phyloP scores from a whole-genome alignment of 2,329 filamentous ascomycete genomes.

The Geosmithia morbida region DNA sequence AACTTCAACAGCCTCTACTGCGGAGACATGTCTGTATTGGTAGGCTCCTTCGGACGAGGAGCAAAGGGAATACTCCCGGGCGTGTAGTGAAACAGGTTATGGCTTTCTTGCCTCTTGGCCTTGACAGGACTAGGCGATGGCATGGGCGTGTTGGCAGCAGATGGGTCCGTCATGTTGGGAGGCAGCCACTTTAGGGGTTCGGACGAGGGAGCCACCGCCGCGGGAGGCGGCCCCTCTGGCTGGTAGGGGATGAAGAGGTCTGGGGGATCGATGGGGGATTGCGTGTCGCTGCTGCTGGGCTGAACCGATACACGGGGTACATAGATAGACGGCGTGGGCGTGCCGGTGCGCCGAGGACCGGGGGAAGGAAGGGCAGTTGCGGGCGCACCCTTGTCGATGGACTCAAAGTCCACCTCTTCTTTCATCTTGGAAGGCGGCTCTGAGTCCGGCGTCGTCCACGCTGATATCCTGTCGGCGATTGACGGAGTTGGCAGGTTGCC shows the following conservation, averaged over 20 bases:
- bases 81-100: constrained; percentile 20
- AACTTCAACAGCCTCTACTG: neutral
- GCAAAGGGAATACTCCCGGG: constrained; percentile 36
- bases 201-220: constrained; percentile 18
- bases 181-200: constrained; percentile 36
- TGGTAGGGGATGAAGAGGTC: constrained; percentile 40
- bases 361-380: neutral
- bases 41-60: constrained; percentile 9
- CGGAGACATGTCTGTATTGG: neutral
- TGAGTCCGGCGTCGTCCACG: neutral
- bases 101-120: constrained; percentile 7
- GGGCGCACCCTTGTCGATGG: neutral
- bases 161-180: constrained; percentile 24
- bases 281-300: constrained; percentile 3
- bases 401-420: neutral
- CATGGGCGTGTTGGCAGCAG: constrained; percentile 16
- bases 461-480: neutral
- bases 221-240: constrained; percentile 30
- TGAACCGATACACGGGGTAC: constrained; percentile 13
- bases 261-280: constrained; percentile 4
- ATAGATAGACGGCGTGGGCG: neutral
- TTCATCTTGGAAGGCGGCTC: neutral
- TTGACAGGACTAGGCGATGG: constrained; percentile 20
- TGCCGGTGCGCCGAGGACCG: constrained; percentile 2
- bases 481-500: neutral